phyloP scores from a whole-genome alignment of 306 rosid genomes.

The Prosopis cineraria region DNA sequence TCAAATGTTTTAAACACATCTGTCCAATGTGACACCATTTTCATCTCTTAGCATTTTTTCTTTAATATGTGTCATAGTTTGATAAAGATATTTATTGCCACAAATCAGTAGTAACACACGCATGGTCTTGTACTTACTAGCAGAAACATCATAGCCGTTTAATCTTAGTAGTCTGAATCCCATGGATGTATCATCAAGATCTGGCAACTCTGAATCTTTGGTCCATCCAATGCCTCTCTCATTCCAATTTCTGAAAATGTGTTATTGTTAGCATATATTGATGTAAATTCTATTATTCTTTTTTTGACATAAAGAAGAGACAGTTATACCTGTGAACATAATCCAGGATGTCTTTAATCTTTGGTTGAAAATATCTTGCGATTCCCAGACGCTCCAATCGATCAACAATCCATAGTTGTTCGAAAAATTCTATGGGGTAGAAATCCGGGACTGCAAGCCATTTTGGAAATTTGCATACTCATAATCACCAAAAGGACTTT shows the following conservation, averaged over 20 bases:
- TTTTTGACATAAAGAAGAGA: not conserved
- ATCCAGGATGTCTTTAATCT: constrained; percentile 47
- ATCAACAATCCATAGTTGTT: constrained; percentile 62
- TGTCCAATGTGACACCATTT: not conserved
- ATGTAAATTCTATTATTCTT: not conserved
- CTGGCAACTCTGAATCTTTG: constrained; percentile 50
- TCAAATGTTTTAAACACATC: constrained; percentile 58
- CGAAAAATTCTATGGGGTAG: constrained; percentile 65
- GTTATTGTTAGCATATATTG: not conserved
- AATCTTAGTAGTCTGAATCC: constrained; percentile 59
- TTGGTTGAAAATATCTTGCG: constrained; percentile 49
- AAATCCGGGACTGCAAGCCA: constrained; percentile 65
- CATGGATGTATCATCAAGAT: constrained; percentile 74
- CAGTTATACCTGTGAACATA: constrained; percentile 49
- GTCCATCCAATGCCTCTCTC: constrained; percentile 69
- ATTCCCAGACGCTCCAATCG: constrained; percentile 65
- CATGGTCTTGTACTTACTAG: constrained; percentile 39
- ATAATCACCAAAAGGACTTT: too few species aligned
- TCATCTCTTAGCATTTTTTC: not conserved
- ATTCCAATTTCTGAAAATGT: constrained; percentile 49
- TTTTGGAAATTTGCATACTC: too few species aligned
- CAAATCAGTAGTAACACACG: too few species aligned
- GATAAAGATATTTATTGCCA: too few species aligned
- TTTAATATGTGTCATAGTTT: too few species aligned
- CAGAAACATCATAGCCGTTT: constrained; percentile 55